Base-by-base conservation (phyloP, 345 rosid species). In the Durio zibethinus region DNA sequence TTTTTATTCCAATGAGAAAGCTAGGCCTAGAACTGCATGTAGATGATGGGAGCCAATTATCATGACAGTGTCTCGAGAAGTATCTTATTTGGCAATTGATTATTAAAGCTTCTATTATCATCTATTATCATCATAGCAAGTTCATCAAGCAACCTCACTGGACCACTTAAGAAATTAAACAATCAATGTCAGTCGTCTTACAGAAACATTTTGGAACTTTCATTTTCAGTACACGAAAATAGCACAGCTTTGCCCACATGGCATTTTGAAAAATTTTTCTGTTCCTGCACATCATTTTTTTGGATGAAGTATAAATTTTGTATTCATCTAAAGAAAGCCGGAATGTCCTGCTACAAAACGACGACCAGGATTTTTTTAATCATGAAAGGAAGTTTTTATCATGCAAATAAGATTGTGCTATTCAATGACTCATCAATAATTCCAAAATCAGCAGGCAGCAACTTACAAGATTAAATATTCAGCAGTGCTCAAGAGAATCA, bases 151-250 rank as follows among this genome's bases (percentile, higher is more conserved):
- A 48, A 27, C 25, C 59, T 48, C 74, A 29, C 42, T 50, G 75
- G 45, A 50, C 75, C 75, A 52, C 75, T 57, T 52, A 52, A 10
- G 43, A n/a, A 72, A 50, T 10, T 8, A 31, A 72, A 72, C 20
- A 50, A 31, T 50, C 27, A 50, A 50, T 48, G 74, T 50, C 74
- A 29, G 59, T 70, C 10, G 35, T 48, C 59, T 27, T 25, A 29
- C 59, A 4, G 10, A 47, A 48, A 29, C 42, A 48, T 31, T 50
- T 15, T 29, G 23, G 57, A 69, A 27, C 57, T 15, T 27, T 47
- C 40, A 69, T 47, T 47, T 45, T 47, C 57, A 27, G 40, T 16
- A 7, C 7, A 27, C 25, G 3, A 16, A 69, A 29, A 69, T 27
- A 27, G 29, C 54, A 42, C 35, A 31, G 7, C n/a, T 61, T 33